phyloP scores from a whole-genome alignment of 2,329 filamentous ascomycete genomes.

The Aspergillus awamori region DNA sequence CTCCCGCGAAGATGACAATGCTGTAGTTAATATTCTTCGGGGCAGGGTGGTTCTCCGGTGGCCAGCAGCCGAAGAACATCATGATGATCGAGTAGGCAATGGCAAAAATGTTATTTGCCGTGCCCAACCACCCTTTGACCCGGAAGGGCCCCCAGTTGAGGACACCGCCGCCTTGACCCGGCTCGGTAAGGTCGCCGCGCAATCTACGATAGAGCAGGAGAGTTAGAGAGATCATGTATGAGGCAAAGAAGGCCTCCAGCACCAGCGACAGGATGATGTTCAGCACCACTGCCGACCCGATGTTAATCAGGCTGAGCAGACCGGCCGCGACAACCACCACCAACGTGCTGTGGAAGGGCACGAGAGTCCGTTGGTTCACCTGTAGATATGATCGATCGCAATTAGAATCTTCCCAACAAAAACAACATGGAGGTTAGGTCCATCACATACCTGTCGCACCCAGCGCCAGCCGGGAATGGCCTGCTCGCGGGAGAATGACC shows the following conservation, averaged over 20 bases:
- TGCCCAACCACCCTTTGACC: constrained; percentile 46
- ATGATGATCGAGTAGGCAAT: constrained; percentile 48
- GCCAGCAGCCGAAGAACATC: constrained; percentile 54
- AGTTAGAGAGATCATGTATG: constrained; percentile 52
- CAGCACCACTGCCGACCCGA: constrained; percentile 54
- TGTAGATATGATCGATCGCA: too few relatives aligned
- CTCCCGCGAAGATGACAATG: constrained; percentile 43
- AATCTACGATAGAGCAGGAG: constrained; percentile 49
- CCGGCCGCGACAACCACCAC: constrained; percentile 29
- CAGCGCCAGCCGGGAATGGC: constrained; percentile 36
- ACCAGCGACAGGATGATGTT: constrained; percentile 54
- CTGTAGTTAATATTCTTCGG: constrained; percentile 53
- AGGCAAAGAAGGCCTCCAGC: constrained; percentile 49
- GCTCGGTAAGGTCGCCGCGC: constrained; percentile 34
- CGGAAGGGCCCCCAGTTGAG: constrained; percentile 30
- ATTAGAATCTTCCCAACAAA: too few relatives aligned
- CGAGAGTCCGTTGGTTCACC: constrained; percentile 8
- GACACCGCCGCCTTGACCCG: constrained; percentile 34
- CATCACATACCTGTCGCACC: not conserved
- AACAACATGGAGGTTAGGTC: too few relatives aligned
- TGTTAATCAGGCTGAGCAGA: constrained; percentile 54
- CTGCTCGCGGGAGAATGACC: constrained; percentile 43
- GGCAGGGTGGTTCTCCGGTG: constrained; percentile 31
- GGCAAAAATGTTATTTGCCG: constrained; percentile 48
- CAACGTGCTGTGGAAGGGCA: constrained; percentile 31